Conservation (phyloP, 495 filamentous ascomycete genomes). For the Aspergillus leporis region DNA sequence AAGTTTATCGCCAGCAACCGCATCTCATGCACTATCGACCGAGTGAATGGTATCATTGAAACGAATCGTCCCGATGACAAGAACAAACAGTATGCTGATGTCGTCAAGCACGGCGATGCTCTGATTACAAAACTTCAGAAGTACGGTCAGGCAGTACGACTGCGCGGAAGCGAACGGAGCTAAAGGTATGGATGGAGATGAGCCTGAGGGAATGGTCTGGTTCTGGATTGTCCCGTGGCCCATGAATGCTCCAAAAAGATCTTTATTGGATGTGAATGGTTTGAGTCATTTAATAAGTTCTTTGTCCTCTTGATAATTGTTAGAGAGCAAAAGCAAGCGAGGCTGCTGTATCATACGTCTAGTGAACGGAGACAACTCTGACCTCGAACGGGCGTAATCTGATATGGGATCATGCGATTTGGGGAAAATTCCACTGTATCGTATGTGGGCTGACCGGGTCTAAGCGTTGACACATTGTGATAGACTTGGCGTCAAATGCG, state of each 20-base stretch:
- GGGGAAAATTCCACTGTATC: background rate
- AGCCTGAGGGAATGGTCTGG: constrained; percentile 7
- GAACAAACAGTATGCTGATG: constrained; percentile 97
- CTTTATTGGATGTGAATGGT: background rate
- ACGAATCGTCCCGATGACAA: constrained; percentile 97
- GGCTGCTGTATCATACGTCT: constrained; percentile 29
- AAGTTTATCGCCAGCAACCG: constrained; percentile 96
- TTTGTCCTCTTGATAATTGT: constrained; percentile 11
- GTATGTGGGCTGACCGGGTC: constrained; percentile 2
- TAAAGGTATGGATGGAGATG: constrained; percentile 28
- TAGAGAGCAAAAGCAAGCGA: constrained; percentile 27
- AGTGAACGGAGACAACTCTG: constrained; percentile 22
- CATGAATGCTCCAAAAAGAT: constrained; percentile 1
- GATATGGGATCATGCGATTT: background rate
- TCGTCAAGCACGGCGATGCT: constrained; percentile 94
- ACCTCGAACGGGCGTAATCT: constrained; percentile 13
- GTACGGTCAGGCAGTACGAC: constrained; percentile 92
- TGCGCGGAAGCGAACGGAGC: constrained; percentile 89
- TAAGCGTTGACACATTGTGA: background rate
- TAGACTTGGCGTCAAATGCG: background rate
- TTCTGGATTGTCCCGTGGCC: constrained; percentile 6
- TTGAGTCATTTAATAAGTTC: constrained; percentile 15
- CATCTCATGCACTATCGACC: constrained; percentile 94
- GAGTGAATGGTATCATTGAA: constrained; percentile 96
- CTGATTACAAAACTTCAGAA: constrained; percentile 99